phyloP scores from a whole-genome alignment of 2,329 filamentous ascomycete genomes.

The Dothistroma septosporum region DNA sequence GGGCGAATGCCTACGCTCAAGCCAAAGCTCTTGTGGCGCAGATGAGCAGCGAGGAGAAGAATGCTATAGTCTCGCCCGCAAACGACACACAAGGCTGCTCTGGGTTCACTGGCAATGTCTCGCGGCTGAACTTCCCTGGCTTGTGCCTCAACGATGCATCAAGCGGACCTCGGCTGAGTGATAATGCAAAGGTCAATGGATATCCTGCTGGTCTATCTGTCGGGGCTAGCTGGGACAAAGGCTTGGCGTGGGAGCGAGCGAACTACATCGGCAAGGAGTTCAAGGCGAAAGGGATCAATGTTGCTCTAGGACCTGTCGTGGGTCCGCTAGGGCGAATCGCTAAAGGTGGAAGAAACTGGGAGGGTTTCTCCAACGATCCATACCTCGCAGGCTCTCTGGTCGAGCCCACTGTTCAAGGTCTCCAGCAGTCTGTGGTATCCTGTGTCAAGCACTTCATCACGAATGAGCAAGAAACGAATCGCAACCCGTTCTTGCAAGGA shows the following conservation, averaged over 20 bases:
- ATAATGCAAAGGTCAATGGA: conserved; percentile 47
- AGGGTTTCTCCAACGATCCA: conserved; percentile 61
- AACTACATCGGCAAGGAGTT: conserved; percentile 33
- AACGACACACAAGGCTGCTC: conserved; percentile 36
- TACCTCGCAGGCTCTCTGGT: conserved; percentile 29
- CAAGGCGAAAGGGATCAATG: conserved; percentile 31
- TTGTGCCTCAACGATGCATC: conserved; percentile 41
- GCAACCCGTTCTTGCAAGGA: conserved; percentile 22
- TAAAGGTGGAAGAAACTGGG: conserved; percentile 34
- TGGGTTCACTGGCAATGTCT: conserved; percentile 51
- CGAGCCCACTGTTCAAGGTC: conserved; percentile 23
- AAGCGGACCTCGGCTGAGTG: conserved; percentile 44
- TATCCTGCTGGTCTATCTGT: conserved; percentile 37
- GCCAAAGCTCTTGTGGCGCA: conserved; percentile 38
- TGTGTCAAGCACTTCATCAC: conserved; percentile 30
- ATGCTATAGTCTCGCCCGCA: conserved; percentile 36
- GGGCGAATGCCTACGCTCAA: conserved; percentile 40
- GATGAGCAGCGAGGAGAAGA: conserved; percentile 39
- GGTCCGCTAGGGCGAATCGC: conserved; percentile 32
- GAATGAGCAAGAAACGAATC: conserved; percentile 31
- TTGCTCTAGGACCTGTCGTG: conserved; percentile 30
- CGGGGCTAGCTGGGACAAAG: conserved; percentile 38
- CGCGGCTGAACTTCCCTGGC: conserved; percentile 38
- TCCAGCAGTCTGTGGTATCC: conserved; percentile 39
- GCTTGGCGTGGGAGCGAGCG: conserved; percentile 32